Base-by-base conservation (phyloP, 2,329 filamentous ascomycete species). In the Coniochaeta sp. region DNA sequence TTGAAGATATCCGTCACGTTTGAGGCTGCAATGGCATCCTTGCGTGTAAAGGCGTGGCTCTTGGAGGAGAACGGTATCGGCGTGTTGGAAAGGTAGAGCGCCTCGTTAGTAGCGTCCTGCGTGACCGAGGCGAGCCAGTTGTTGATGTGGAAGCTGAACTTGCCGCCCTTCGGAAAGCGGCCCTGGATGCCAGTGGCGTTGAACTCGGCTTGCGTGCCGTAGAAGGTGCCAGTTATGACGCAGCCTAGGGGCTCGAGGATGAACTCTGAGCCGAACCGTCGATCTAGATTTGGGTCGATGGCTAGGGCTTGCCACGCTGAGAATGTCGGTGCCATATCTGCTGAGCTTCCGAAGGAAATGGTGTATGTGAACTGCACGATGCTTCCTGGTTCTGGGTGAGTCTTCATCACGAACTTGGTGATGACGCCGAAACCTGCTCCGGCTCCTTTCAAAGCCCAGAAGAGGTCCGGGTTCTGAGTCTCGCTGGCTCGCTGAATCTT, bases 121-220 rank as follows among this genome's bases (percentile, higher is more conserved):
- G 74, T 71, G 6, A 86, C 68, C 46, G 82, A 71, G 6, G 73
- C 81, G 18, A 87, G 67, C 82, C 83, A 89, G 66, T 86, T 79
- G 35, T 76, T 74, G 20, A 81, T 59, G 9, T 75, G 70, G 4
- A 70, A 57, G 10, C 62, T 68, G 3, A 68, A 57, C 2, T 63
- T 63, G 5, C 69, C 62, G 10, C 63, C 68, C 8, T 60, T 58
- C 1, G 79, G 78, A 2, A 83, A 72, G 51, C 65, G 70, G 18
- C 64, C 60, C 2, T 70, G 65, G 22, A 83, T 80, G 0, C 76
- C 77, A 0, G 73, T 70, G 2, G 71, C 71, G 3, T 75, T 60
- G 58, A 75, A 86, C 60, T 86, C 81, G 0, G 67, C 71, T 42
- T 75, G 65, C 0, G 77, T 77, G 9, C 83, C 83, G 58, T 82